Evolutionary conservation across 2,329 filamentous ascomycete genomes (phyloP).

Genomic region (Lojkania enalia): DNA sequence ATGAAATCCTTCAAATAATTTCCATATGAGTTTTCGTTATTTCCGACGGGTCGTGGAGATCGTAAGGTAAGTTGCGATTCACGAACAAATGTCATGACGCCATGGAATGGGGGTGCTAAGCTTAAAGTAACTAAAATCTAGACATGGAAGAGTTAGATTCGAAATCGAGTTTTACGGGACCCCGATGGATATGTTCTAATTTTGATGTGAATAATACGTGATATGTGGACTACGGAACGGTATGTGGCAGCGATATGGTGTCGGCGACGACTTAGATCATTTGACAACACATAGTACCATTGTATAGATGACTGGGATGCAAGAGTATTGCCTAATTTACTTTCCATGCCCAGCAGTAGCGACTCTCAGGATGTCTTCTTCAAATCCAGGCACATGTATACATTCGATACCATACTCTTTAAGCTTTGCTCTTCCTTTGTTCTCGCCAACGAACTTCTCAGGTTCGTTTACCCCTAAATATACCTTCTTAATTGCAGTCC

Average conservation of each 20-base stretch:
- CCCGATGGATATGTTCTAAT: too few relatives aligned
- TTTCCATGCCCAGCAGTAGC: slow-evolving; percentile 78
- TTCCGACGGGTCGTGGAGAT: slow-evolving; percentile 1
- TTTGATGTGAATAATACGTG: too few relatives aligned
- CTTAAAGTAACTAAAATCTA: too few relatives aligned
- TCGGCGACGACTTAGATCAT: too few relatives aligned
- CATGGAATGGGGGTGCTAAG: slow-evolving; percentile 17
- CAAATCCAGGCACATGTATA: slow-evolving; percentile 72
- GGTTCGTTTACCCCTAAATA: slow-evolving; percentile 90
- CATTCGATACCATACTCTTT: slow-evolving; percentile 74
- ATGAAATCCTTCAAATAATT: not conserved
- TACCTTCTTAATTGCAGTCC: slow-evolving; percentile 69
- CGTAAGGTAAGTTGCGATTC: slow-evolving; percentile 11
- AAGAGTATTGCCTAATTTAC: too few relatives aligned
- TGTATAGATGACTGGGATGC: too few relatives aligned
- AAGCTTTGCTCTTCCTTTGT: slow-evolving; percentile 72
- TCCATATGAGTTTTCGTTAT: too few relatives aligned
- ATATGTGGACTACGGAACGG: too few relatives aligned
- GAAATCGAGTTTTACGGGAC: too few relatives aligned
- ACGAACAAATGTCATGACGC: slow-evolving; percentile 32
- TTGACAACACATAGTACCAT: too few relatives aligned
- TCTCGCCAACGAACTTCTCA: slow-evolving; percentile 83
- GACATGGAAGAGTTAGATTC: too few relatives aligned
- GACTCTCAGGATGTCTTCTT: slow-evolving; percentile 77
- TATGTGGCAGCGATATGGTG: too few relatives aligned